Conservation (phyloP, 2,329 filamentous ascomycete species). For the Fusarium graminum region DNA sequence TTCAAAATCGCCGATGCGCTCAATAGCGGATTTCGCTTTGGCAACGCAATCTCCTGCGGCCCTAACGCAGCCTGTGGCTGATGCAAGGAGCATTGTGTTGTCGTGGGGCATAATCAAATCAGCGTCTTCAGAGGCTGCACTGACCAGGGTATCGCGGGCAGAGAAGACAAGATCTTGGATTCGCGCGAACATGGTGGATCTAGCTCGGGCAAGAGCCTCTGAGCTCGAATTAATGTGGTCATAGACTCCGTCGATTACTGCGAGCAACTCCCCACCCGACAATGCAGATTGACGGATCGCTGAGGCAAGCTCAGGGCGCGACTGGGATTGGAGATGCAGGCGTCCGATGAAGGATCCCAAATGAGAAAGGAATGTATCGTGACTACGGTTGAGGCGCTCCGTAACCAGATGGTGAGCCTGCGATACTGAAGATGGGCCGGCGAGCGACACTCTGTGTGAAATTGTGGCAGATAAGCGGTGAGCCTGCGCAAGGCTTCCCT, state of each 20-base stretch:
- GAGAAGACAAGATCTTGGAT: slow-evolving; percentile 85
- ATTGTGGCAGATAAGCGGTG: slow-evolving; percentile 67
- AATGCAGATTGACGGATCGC: slow-evolving; percentile 87
- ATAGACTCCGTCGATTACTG: slow-evolving; percentile 85
- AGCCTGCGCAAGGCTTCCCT: slow-evolving; percentile 54
- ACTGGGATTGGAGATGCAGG: slow-evolving; percentile 92
- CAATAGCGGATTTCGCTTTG: slow-evolving; percentile 86
- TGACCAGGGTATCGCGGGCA: slow-evolving; percentile 81
- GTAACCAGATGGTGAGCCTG: slow-evolving; percentile 83
- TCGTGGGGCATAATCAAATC: slow-evolving; percentile 85
- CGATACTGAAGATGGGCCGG: slow-evolving; percentile 72
- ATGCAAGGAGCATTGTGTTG: slow-evolving; percentile 78
- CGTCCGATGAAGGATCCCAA: slow-evolving; percentile 93
- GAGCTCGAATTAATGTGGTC: slow-evolving; percentile 79
- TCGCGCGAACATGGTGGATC: slow-evolving; percentile 81
- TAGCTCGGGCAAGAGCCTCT: slow-evolving; percentile 75
- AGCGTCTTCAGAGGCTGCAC: slow-evolving; percentile 76
- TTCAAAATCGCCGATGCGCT: slow-evolving; percentile 92
- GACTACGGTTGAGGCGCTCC: slow-evolving; percentile 80
- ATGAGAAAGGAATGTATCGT: slow-evolving; percentile 90
- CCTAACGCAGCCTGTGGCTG: slow-evolving; percentile 88
- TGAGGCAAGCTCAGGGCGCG: slow-evolving; percentile 82
- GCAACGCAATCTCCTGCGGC: slow-evolving; percentile 92
- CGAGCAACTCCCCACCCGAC: slow-evolving; percentile 83
- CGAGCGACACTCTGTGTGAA: slow-evolving; percentile 82